Base-by-base conservation (phyloP, 352 stramenopile species). In the Globisporangium mamillatum region DNA sequence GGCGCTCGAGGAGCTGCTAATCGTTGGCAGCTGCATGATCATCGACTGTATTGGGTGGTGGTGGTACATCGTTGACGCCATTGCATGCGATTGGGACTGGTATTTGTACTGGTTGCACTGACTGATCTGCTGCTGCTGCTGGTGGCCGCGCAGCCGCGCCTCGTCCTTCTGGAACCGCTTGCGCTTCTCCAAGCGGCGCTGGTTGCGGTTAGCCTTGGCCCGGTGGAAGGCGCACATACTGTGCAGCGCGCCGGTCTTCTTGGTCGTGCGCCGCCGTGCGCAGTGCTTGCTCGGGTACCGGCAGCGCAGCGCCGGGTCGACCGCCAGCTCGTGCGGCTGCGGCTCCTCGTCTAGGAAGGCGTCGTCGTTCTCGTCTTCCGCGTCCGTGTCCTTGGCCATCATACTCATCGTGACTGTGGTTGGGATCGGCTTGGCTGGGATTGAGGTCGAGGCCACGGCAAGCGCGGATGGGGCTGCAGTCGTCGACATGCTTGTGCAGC, bases 261-360 rank as follows among this genome's bases (percentile, higher is more conserved):
- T 68, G 53, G 25, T 48, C 53, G 63, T 34, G 53, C 63, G 63
- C 36, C 10, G 53, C 9, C 53, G 63, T 25, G 41, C 25, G 53
- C 63, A 68, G 36, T 63, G 63, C 24, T 68, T 68, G 53, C 63
- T 68, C 9, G 63, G 63, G 53, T 68, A 68, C 24, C 63, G 53
- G 12, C 63, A 68, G 36, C 63, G 63, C 63, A 63, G 24, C 65
- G 18, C 12, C 20, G 73, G 76, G 52, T 76, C 67, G 46, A 67
- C 61, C 4, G 74, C 74, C 64, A 82, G 74, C 68, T 82, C 74
- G 61, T 80, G 74, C 38, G 74, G 64, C 64, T 78, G 71, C 46
- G 73, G 71, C 20, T 78, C 73, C 24, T 74, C 73, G 53, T 82
- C 71, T 32, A 82, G 60, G 14, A 81, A 52, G 20, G 6, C 18